These are phyloP conservation scores for Deinandra increscens DNA, from an alignment of 129 eudicot species.

Conservation along the genomic window DNA sequence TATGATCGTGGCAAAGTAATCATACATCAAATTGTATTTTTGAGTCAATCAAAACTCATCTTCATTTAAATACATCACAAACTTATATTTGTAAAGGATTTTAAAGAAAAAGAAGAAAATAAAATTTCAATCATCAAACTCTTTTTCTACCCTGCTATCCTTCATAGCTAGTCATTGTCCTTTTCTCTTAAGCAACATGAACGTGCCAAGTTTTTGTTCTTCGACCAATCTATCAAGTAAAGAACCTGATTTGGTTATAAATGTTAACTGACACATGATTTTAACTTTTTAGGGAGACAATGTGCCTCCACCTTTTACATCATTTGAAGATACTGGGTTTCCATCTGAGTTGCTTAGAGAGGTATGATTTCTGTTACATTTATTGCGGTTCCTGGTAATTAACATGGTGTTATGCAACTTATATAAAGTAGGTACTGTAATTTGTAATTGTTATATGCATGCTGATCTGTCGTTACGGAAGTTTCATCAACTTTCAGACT, in stretches of 20 bases:
- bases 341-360: constrained; percentile 88
- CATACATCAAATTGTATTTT: not conserved
- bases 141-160: not conserved
- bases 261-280: not conserved
- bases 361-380: constrained; percentile 49
- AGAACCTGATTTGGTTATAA: not conserved
- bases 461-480: constrained; percentile 44
- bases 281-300: constrained; percentile 53
- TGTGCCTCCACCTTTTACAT: constrained; percentile 69
- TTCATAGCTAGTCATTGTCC: not conserved
- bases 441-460: constrained; percentile 15
- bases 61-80: not conserved
- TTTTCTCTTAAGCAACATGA: not conserved
- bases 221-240: not conserved
- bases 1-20: not conserved
- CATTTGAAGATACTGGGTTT: constrained; percentile 79
- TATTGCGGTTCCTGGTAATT: constrained; percentile 19
- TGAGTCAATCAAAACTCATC: not conserved
- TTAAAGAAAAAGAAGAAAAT: too few species aligned
- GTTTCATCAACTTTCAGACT: constrained; percentile 59
- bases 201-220: not conserved
- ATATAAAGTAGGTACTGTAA: constrained; percentile 25
- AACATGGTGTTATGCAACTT: constrained; percentile 24
- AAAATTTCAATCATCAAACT: not conserved
- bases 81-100: not conserved